Evolutionary conservation across 176 grass and related monocot genomes (phyloP).

Genomic region (Eleusine indica): DNA sequence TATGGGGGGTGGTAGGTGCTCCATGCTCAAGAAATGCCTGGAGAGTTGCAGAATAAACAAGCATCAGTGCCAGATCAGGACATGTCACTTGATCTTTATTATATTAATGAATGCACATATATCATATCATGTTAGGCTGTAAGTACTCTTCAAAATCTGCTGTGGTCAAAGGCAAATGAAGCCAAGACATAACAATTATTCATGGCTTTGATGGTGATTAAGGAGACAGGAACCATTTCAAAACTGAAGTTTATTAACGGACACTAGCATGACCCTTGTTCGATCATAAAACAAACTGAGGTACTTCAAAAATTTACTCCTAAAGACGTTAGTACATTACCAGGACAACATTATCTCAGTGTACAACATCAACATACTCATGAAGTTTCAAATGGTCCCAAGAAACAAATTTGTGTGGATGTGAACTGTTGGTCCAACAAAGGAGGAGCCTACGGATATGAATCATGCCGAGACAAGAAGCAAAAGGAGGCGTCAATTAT

Average conservation of each 20-base stretch:
- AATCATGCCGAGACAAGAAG: slow-evolving; percentile 23
- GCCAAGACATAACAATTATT: slow-evolving; percentile 22
- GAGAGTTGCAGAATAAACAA: slow-evolving; percentile 46
- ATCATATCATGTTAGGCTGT: slow-evolving; percentile 33
- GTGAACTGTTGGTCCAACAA: not conserved
- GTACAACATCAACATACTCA: not conserved
- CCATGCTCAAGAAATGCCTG: slow-evolving; percentile 90
- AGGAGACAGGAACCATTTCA: slow-evolving; percentile 36
- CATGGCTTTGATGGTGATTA: slow-evolving; percentile 21
- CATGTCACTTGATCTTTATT: slow-evolving; percentile 23
- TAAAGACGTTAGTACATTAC: not conserved
- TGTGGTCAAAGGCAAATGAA: slow-evolving; percentile 39
- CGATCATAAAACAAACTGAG: slow-evolving; percentile 2
- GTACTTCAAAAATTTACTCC: not conserved
- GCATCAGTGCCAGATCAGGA: slow-evolving; percentile 15
- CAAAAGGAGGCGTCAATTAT: slow-evolving; percentile 33
- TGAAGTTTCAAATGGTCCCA: slow-evolving; percentile 6
- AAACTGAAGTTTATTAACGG: slow-evolving; percentile 3
- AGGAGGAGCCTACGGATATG: not conserved
- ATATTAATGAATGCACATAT: slow-evolving; percentile 2
- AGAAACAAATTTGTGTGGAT: not conserved
- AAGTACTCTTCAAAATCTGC: slow-evolving; percentile 14
- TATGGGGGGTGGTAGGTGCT: slow-evolving; percentile 64
- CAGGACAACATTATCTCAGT: not conserved
- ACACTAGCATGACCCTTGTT: slow-evolving; percentile 22